Base-by-base conservation (phyloP, 1,139 yeast species). In the Pneumocystis canis region DNA sequence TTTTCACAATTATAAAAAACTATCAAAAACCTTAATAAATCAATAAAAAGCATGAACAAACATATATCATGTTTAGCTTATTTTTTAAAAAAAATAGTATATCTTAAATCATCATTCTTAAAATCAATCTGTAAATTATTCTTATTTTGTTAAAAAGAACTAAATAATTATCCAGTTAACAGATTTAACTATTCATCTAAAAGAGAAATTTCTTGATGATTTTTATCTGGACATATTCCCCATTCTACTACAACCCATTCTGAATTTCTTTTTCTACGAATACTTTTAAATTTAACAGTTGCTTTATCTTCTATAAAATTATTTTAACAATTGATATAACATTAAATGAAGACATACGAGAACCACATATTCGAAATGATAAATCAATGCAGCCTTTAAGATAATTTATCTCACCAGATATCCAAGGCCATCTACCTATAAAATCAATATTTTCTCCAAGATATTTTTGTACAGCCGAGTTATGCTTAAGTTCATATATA, bases 341-440 rank as follows among this genome's bases (percentile, higher is more conserved):
- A 47, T 1, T 1, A 47, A 25, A 28, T 25, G 9, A 47, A 47
- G 1, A 25, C 54, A 25, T 47, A 47, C 54, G 16, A 11, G 54
- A 47, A 47, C 97, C 98, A 69, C 80, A 79, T 58, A 89, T 87
- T 57, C 79, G 75, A 69, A 89, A 89, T 40, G 74, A 73, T 68
- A 92, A 82, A 71, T 90, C 86, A 60, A 92, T 86, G 30, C 80
- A 77, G 20, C 97, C 97, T 64, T 83, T 80, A 66, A 88, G 88
- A 47, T 94, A 88, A 69, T 90, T 89, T 68, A 92, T 77, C 60
- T 83, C 81, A 6, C 98, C 98, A 63, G 80, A 76, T 65, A 92
- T 84, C 97, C 97, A 92, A 3, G 98, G 97, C 59, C 86, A 73
- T 61, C 80, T 78, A 47, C 80, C 79, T 37, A 80, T 78, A 72